These are phyloP conservation scores for Rhododendron kiyosumense DNA, from an alignment of 148 eudicot species.

Conservation along the genomic window DNA sequence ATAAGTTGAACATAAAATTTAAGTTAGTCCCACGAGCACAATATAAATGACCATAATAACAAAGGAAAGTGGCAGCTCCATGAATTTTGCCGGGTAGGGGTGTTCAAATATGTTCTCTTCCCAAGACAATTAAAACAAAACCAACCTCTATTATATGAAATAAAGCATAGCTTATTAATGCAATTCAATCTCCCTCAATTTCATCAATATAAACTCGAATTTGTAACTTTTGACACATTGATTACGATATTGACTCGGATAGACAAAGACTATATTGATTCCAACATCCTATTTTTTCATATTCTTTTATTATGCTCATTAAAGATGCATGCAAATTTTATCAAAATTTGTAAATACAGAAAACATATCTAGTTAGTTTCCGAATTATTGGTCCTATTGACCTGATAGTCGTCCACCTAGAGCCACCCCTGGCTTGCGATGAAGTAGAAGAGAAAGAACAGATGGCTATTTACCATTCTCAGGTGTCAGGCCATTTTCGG, in stretches of 20 bases:
- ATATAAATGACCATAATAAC: background rate
- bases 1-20: slow-evolving; percentile 1
- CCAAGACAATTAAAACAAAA: background rate
- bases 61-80: background rate
- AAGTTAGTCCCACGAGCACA: background rate
- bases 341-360: background rate
- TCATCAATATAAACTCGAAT: background rate
- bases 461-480: slow-evolving; percentile 49
- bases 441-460: background rate
- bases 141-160: background rate
- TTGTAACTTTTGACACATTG: background rate
- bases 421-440: background rate
- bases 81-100: background rate
- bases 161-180: background rate
- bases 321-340: background rate
- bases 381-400: background rate
- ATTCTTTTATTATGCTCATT: background rate
- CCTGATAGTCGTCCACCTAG: background rate
- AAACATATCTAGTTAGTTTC: background rate
- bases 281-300: background rate
- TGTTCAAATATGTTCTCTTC: background rate
- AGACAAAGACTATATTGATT: background rate
- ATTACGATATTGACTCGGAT: background rate
- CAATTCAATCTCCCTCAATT: background rate
- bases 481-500: slow-evolving; percentile 42